phyloP scores from a whole-genome alignment of 768 basidiomycete genomes.

The Tylopilus vinaceipallidus region DNA sequence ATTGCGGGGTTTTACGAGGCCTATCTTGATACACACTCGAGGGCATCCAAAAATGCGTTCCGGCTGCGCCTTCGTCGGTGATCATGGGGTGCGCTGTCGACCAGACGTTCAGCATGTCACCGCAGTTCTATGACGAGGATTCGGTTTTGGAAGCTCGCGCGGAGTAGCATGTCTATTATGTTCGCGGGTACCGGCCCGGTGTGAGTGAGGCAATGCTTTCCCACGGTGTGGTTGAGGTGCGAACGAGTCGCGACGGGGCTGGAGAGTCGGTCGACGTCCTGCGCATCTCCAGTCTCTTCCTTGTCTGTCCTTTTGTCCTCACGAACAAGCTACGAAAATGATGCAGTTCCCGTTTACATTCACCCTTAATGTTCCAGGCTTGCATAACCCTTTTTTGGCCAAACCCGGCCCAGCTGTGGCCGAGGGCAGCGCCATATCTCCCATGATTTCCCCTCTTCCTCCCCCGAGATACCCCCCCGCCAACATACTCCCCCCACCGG shows the following conservation, averaged over 20 bases:
- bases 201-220: constrained; percentile 7
- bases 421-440: constrained; percentile 27
- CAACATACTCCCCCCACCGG: constrained; percentile 33
- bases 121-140: background rate
- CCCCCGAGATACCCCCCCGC: constrained; percentile 15
- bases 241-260: no score
- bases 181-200: constrained; percentile 1
- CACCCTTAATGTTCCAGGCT: constrained; percentile 59
- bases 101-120: background rate
- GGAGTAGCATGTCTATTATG: background rate
- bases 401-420: constrained; percentile 16
- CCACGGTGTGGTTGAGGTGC: background rate
- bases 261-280: background rate
- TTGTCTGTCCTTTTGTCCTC: constrained; percentile 4
- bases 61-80: constrained; percentile 66
- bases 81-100: constrained; percentile 4
- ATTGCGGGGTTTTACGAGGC: constrained; percentile 79
- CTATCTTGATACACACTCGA: constrained; percentile 68
- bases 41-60: constrained; percentile 79
- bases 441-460: constrained; percentile 16
- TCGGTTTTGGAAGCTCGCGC: background rate
- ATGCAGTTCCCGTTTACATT: constrained; percentile 75
- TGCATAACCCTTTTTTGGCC: constrained; percentile 61
- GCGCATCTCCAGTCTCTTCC: background rate
- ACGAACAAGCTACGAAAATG: constrained; percentile 27